Percentiles rank a stretch among this genome's conserved stretches.
phyloP scores from a whole-genome alignment of 306 rosid species.

The Hippophae gyantsensis region DNA sequence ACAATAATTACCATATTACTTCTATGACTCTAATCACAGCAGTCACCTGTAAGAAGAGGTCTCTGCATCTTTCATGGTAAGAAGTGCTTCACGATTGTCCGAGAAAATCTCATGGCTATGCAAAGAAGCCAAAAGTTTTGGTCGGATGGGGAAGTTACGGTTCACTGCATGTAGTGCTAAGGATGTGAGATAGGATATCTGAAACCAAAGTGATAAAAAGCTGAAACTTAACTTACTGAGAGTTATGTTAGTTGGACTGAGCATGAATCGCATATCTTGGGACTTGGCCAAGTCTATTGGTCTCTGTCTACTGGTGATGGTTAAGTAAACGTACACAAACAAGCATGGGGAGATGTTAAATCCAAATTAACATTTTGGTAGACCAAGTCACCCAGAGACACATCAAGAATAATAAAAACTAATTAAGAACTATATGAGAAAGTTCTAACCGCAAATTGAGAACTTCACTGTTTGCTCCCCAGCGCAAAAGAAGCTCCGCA shows the following conservation, averaged over 20 bases:
- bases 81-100: conserved; percentile 10
- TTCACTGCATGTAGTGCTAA: conserved; percentile 15
- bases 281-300: conserved; percentile 33
- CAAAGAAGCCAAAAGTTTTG: conserved; percentile 7
- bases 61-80: conserved; percentile 17
- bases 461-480: conserved; percentile 39
- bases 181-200: neutral
- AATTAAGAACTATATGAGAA: neutral
- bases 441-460: conserved; percentile 30
- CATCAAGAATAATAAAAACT: neutral
- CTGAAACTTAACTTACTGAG: conserved; percentile 20
- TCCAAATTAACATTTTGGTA: neutral
- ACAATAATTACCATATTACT: neutral
- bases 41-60: conserved; percentile 17
- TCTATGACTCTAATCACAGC: neutral
- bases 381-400: neutral
- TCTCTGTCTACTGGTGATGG: conserved; percentile 30
- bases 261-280: conserved; percentile 37
- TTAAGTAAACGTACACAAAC: conserved; percentile 1
- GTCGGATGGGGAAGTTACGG: conserved; percentile 16
- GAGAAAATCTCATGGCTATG: conserved; percentile 17
- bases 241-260: conserved; percentile 23
- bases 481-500: conserved; percentile 33
- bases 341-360: neutral
- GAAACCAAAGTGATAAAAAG: neutral